A percentile compares a stretch with the other conserved stretches of the same genome.
phyloP scores from a whole-genome alignment of 1,284 basidiomycete genomes.

The Peniophora sp. region DNA sequence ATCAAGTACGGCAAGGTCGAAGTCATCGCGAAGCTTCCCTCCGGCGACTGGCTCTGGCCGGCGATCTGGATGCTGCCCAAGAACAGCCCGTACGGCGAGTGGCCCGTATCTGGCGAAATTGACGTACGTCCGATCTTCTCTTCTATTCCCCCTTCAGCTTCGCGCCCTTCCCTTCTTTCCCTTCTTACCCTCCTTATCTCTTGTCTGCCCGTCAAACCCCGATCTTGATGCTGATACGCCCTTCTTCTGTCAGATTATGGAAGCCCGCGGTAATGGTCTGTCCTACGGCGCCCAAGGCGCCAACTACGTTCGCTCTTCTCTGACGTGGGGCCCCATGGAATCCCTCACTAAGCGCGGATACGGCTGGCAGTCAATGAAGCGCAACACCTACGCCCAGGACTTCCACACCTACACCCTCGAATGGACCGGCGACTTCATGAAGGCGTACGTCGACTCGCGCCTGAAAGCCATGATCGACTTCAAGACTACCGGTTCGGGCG shows the following conservation, averaged over 20 bases:
- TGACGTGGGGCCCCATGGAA: constrained; percentile 71
- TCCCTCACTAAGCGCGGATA: constrained; percentile 50
- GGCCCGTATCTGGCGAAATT: constrained; percentile 73
- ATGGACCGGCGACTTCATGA: constrained; percentile 71
- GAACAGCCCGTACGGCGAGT: constrained; percentile 60
- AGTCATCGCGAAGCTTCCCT: constrained; percentile 36
- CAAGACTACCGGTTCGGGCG: constrained; percentile 27
- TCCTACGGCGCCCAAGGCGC: constrained; percentile 53
- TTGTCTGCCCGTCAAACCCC: too few relatives aligned
- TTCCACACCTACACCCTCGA: constrained; percentile 76
- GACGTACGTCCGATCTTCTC: constrained; percentile 35
- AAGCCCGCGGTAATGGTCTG: constrained; percentile 58
- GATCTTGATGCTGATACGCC: background rate
- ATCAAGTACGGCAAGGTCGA: constrained; percentile 72
- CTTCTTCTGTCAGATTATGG: constrained; percentile 46
- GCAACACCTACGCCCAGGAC: constrained; percentile 49
- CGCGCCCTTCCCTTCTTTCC: too few relatives aligned
- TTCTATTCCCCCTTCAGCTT: background rate
- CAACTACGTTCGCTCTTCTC: constrained; percentile 65
- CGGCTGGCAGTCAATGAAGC: constrained; percentile 64
- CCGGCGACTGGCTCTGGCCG: constrained; percentile 74
- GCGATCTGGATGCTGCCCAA: constrained; percentile 79
- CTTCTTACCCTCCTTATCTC: too few relatives aligned
- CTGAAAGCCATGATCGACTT: constrained; percentile 45
- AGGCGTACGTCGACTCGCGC: constrained; percentile 39